phyloP scores from a whole-genome alignment of 257 asterid species.

The Marsdenia floribunda region DNA sequence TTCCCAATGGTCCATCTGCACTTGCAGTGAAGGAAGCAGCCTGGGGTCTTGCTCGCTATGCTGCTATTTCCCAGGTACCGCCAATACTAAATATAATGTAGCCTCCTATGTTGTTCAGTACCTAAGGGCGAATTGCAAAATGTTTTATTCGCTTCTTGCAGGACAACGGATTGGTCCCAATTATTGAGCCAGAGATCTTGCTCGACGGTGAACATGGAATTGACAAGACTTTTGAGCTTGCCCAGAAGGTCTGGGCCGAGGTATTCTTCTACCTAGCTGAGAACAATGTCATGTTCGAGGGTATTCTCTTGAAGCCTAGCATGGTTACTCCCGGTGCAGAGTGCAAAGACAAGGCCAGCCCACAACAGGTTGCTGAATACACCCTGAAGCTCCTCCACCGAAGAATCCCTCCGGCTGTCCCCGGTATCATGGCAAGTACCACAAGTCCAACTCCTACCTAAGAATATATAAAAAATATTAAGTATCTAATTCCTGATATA shows the following conservation, averaged over 20 bases:
- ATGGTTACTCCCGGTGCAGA: slow-evolving; percentile 83
- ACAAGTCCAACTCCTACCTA: background rate
- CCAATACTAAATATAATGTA: background rate
- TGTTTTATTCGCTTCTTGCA: slow-evolving; percentile 14
- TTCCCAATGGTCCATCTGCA: slow-evolving; percentile 67
- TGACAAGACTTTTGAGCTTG: slow-evolving; percentile 67
- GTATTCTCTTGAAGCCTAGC: slow-evolving; percentile 72
- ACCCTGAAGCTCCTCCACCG: slow-evolving; percentile 58
- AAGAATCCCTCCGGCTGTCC: slow-evolving; percentile 73
- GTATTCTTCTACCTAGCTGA: slow-evolving; percentile 71
- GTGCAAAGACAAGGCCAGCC: slow-evolving; percentile 52
- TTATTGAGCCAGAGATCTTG: slow-evolving; percentile 77
- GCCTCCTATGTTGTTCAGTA: background rate
- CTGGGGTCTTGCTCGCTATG: slow-evolving; percentile 84
- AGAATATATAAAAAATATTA: background rate
- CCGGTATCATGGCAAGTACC: slow-evolving; percentile 68
- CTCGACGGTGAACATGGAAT: slow-evolving; percentile 70
- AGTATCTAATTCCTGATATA: background rate
- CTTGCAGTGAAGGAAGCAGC: slow-evolving; percentile 84
- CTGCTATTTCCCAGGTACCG: slow-evolving; percentile 68
- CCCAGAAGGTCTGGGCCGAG: slow-evolving; percentile 68
- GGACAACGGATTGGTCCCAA: slow-evolving; percentile 82
- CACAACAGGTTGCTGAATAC: slow-evolving; percentile 52
- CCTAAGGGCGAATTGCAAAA: background rate
- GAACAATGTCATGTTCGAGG: slow-evolving; percentile 67